Percentiles rank a stretch among this genome's conserved stretches.
phyloP scores from a whole-genome alignment of 495 filamentous ascomycete species.

The Xylaria scruposa region DNA sequence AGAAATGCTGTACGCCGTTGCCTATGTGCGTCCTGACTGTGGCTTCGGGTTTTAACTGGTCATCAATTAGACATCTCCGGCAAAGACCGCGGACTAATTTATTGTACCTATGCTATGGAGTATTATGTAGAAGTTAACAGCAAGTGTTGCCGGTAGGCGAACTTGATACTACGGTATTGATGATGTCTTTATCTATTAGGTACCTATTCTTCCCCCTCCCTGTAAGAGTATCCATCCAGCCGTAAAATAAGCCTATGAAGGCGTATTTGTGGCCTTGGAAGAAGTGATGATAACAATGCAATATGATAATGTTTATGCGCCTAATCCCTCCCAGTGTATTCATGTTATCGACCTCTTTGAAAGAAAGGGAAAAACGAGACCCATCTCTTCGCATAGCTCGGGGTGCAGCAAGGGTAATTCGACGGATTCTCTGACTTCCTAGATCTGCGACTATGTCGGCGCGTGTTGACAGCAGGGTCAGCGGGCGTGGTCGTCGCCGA shows the following conservation, averaged over 20 bases:
- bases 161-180: background rate
- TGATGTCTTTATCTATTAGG: background rate
- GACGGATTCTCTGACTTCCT: no score
- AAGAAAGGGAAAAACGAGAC: no score
- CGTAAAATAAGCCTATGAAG: no score
- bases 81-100: background rate
- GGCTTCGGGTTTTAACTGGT: background rate
- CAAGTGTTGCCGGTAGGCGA: background rate
- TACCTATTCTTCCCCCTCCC: no score
- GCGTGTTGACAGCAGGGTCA: no score
- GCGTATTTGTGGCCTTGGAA: background rate
- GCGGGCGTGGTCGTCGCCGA: no score
- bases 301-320: background rate
- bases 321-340: background rate
- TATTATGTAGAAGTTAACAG: no score
- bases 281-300: background rate
- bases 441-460: no score
- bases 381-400: no score
- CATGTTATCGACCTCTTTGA: background rate
- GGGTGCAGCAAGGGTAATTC: no score
- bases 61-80: slow-evolving; percentile 4
- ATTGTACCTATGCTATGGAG: background rate
- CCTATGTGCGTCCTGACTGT: background rate
- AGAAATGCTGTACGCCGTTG: background rate
- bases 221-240: background rate